Evolutionary conservation across 176 grass and related monocot genomes (phyloP), one percentile per base, ranked within the genome.

Genomic region (Avena eriantha): DNA sequence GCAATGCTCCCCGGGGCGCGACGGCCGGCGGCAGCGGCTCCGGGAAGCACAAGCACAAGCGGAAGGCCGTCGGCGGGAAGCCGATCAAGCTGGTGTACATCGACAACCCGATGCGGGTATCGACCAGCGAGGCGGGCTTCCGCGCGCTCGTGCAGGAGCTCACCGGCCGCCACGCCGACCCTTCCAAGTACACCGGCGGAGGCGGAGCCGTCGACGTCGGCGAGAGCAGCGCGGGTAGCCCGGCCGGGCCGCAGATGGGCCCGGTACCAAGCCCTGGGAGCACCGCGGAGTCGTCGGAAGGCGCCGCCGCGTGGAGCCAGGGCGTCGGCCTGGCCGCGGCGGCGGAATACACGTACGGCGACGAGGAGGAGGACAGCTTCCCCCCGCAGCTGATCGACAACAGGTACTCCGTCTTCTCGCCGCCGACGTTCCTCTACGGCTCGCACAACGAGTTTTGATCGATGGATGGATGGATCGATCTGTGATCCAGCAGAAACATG

Each of bases 1-100:
- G 60, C 77, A 91, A 80, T 88, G 86, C 58, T 21, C 77, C 60
- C 81, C 36, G 45, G n/a, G 47, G 36, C 21, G 29, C 50, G 46
- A 13, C 66, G 19, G 49, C 21, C 23, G 48, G 36, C 39, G 7
- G 66, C 66, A 59, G 36, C 39, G 14, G 74, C 56, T 65, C 46
- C 18, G 57, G 36, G 75, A 77, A 34, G 58, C 19, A 33, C 80
- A 77, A 34, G 58, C 19, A 18, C 47, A 83, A 87, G 85, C 36
- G 76, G 67, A 87, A 84, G 67, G 53, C 15, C 45, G 14, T 14
- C 36, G 63, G n/a, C 59, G 67, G 61, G 87, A 94, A 92, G 73
- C 72, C 92, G 66, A 82, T 97, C 57, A 97, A 94, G 85, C 63
- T 97, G 53, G 88, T 94, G 58, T 94, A 94, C 91, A 94, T 97